A percentile compares a stretch with the other conserved stretches of the same genome.
Evolutionary conservation across 306 rosid genomes (phyloP).

Genomic region (Biancaea sappan): DNA sequence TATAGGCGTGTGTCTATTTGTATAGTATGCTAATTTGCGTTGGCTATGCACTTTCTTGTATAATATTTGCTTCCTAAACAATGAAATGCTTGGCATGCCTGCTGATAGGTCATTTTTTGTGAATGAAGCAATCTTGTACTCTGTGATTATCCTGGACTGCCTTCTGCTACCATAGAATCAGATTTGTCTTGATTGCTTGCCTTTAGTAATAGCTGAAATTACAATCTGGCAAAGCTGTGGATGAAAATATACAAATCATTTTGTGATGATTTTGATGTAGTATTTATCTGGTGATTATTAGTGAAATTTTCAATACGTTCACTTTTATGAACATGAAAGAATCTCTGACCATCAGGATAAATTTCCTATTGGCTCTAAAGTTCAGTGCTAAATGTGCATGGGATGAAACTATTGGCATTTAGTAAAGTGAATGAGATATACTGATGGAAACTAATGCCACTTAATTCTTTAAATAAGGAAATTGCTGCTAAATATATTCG

Average conservation of each 20-base stretch:
- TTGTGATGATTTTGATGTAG: conserved; percentile 17
- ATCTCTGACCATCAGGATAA: conserved; percentile 44
- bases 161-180: background rate
- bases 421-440: no score
- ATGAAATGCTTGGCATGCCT: background rate
- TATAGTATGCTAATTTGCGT: background rate
- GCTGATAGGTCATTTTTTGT: background rate
- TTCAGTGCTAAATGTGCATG: background rate
- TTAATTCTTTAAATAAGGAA: background rate
- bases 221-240: conserved; percentile 5
- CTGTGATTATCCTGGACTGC: background rate
- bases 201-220: conserved; percentile 26
- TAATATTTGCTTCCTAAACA: background rate
- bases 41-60: background rate
- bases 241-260: conserved; percentile 19
- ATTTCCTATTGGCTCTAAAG: conserved; percentile 18
- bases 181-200: background rate
- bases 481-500: background rate
- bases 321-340: conserved; percentile 52
- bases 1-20: background rate
- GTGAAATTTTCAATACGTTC: conserved; percentile 2
- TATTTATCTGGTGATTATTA: background rate
- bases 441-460: no score
- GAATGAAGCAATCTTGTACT: background rate
- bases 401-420: background rate